phyloP scores from a whole-genome alignment of 768 basidiomycete species.

The Leccinellum rugosiceps region DNA sequence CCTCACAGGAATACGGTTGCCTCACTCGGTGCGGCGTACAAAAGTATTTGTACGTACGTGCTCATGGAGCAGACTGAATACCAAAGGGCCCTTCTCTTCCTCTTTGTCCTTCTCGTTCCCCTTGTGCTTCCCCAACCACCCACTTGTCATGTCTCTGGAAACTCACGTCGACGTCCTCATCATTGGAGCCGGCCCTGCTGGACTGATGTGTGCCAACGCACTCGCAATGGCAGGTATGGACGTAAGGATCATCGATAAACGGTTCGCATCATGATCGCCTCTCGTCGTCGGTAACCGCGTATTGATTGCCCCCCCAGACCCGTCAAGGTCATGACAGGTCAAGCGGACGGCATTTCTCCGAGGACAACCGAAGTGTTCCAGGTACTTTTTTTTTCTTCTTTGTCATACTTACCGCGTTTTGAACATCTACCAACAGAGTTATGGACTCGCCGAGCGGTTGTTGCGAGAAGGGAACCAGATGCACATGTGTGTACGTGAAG shows the following conservation, averaged over 20 bases:
- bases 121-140: background rate
- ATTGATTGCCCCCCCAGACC: conserved; percentile 31
- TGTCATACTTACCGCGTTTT: background rate
- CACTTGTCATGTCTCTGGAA: conserved; percentile 19
- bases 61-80: background rate
- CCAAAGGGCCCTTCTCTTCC: background rate
- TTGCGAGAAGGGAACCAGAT: conserved; percentile 64
- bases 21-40: background rate
- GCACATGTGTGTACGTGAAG: conserved; percentile 56
- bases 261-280: background rate
- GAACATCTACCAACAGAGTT: conserved; percentile 47
- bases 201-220: conserved; percentile 67
- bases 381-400: conserved; percentile 19
- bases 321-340: conserved; percentile 40
- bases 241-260: conserved; percentile 46
- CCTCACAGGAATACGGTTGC: background rate
- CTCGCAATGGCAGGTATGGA: conserved; percentile 42
- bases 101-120: background rate
- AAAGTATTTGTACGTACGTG: background rate
- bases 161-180: conserved; percentile 44
- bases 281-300: background rate
- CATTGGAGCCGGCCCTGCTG: conserved; percentile 50
- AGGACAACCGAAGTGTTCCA: conserved; percentile 55
- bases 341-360: conserved; percentile 56
- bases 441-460: conserved; percentile 67